These are phyloP conservation scores for Urochloa ruziziensis DNA, from an alignment of 176 grass and related monocot species.

Conservation along the genomic window DNA sequence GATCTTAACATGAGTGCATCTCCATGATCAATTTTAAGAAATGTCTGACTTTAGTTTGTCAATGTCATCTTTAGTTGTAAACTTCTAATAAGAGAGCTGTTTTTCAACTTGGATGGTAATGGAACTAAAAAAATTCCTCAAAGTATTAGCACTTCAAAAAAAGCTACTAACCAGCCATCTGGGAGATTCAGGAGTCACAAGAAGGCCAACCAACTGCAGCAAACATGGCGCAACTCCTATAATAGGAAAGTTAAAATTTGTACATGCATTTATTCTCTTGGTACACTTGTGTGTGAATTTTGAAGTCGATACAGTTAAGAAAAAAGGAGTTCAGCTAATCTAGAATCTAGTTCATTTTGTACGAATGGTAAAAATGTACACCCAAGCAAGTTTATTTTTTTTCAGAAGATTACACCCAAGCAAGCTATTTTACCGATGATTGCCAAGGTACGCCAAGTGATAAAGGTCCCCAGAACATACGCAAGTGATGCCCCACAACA, in stretches of 20 bases:
- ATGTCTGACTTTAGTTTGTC: background rate
- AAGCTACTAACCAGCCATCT: slow-evolving; percentile 73
- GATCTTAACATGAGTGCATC: background rate
- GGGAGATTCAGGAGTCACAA: slow-evolving; percentile 78
- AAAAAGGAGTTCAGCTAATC: background rate
- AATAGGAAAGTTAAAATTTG: slow-evolving; percentile 13
- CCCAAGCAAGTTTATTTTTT: background rate
- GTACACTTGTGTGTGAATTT: background rate
- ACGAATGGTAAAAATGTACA: background rate
- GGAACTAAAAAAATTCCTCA: background rate
- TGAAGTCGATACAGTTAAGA: background rate
- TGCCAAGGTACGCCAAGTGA: slow-evolving; percentile 80
- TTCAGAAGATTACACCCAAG: too few species aligned
- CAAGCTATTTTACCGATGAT: slow-evolving; percentile 47
- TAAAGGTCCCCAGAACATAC: slow-evolving; percentile 56
- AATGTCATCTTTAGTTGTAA: background rate
- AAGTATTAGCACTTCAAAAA: background rate
- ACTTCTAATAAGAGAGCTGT: background rate
- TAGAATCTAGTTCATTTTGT: background rate
- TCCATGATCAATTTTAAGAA: background rate
- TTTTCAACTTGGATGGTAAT: background rate
- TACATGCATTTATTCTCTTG: background rate
- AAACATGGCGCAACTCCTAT: slow-evolving; percentile 69
- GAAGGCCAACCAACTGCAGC: slow-evolving; percentile 60
- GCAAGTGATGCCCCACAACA: slow-evolving; percentile 72